phyloP scores from a whole-genome alignment of 1,139 yeast species.

The Torulaspora globosa region DNA sequence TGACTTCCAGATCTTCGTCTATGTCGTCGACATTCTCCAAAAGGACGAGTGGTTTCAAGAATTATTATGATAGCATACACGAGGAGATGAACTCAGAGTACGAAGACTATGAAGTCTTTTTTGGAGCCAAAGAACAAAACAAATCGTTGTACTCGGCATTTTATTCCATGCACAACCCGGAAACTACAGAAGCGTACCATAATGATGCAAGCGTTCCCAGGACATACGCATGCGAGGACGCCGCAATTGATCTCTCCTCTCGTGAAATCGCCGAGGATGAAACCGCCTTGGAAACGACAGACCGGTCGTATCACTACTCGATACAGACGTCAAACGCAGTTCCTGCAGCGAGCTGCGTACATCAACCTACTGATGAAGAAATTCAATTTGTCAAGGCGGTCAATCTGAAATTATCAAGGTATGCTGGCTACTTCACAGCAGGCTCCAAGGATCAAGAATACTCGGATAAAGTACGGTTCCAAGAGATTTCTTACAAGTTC shows the following conservation, averaged over 20 bases:
- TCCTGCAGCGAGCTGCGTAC: background rate
- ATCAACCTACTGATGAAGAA: conserved; percentile 12
- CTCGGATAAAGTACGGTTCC: conserved; percentile 34
- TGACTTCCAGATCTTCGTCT: conserved; percentile 12
- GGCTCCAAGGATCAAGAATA: conserved; percentile 30
- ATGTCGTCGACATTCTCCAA: conserved; percentile 8
- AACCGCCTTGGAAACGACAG: background rate
- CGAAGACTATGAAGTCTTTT: background rate
- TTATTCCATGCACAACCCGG: background rate
- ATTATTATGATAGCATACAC: conserved; percentile 7
- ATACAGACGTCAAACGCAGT: conserved; percentile 9
- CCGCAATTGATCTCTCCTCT: background rate
- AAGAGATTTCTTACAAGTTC: conserved; percentile 35
- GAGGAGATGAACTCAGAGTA: conserved; percentile 2
- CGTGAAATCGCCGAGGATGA: background rate
- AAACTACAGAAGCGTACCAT: background rate
- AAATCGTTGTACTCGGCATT: conserved; percentile 2
- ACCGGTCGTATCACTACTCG: conserved; percentile 9
- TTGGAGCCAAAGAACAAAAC: conserved; percentile 2
- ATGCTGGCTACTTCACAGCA: conserved; percentile 23
- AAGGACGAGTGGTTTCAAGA: background rate
- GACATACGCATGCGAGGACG: background rate
- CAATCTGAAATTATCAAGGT: conserved; percentile 24
- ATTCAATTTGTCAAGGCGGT: conserved; percentile 20
- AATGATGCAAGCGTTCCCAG: conserved; percentile 2